Conservation (phyloP, 2,329 filamentous ascomycete species). For the Exophiala lecanii-corni region DNA sequence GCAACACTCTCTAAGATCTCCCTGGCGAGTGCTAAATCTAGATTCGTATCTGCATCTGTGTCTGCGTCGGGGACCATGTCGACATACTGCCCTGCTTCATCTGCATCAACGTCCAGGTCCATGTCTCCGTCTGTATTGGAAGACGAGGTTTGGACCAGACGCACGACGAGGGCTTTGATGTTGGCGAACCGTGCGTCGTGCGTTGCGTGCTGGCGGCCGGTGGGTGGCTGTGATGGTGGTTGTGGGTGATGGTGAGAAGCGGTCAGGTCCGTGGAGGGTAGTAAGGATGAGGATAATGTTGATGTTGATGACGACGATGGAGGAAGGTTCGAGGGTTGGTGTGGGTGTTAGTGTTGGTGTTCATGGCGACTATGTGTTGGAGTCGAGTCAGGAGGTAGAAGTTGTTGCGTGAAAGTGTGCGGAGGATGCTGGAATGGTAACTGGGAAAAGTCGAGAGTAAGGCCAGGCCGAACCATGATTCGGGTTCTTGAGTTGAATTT, state of each 20-base stretch:
- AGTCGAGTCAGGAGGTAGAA: constrained; percentile 5
- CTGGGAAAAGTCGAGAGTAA: constrained; percentile 10
- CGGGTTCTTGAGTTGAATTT: constrained; percentile 8
- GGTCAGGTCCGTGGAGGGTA: too few species aligned
- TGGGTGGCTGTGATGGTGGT: too few species aligned
- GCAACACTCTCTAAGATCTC: neutral
- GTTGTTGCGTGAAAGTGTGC: constrained; percentile 4
- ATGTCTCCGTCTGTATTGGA: neutral
- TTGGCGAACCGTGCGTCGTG: constrained; percentile 16
- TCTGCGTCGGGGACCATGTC: too few species aligned
- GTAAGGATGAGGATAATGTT: too few species aligned
- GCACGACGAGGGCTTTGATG: constrained; percentile 16
- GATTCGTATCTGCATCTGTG: too few species aligned
- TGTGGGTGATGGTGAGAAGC: too few species aligned
- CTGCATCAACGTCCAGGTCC: too few species aligned
- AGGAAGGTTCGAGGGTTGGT: too few species aligned
- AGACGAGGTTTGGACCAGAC: constrained; percentile 5
- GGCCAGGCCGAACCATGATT: constrained; percentile 21
- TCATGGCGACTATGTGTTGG: neutral
- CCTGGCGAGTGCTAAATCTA: too few species aligned
- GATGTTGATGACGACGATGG: too few species aligned
- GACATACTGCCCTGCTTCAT: too few species aligned
- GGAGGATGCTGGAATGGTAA: constrained; percentile 7
- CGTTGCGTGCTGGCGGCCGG: neutral
- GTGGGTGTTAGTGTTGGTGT: too few species aligned